These are phyloP conservation scores for Stylosanthes scabra DNA, from an alignment of 331 rosid species.

Conservation along the genomic window DNA sequence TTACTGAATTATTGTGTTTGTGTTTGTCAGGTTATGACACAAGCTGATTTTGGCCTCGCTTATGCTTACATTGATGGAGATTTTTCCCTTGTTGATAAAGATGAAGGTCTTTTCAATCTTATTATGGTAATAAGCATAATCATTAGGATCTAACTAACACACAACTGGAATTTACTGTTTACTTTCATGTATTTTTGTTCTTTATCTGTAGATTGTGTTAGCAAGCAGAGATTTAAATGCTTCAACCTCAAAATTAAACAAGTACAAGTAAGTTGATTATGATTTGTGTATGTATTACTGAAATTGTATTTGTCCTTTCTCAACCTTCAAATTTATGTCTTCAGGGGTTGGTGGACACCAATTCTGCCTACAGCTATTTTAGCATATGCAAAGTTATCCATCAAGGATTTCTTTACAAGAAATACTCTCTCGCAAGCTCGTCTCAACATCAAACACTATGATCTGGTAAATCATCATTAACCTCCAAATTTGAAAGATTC, in stretches of 20 bases:
- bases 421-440: too few species aligned
- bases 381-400: too few species aligned
- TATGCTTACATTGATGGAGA: constrained; percentile 90
- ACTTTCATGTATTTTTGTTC: constrained; percentile 17
- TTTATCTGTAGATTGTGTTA: constrained; percentile 74
- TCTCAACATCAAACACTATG: too few species aligned
- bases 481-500: constrained; percentile 9
- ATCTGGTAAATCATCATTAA: constrained; percentile 52
- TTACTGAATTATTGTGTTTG: constrained; percentile 3
- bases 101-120: constrained; percentile 71
- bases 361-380: too few species aligned
- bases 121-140: constrained; percentile 63
- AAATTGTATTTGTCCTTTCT: constrained; percentile 8
- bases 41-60: constrained; percentile 95
- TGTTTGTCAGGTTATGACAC: constrained; percentile 72
- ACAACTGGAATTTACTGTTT: background rate
- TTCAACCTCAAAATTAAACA: constrained; percentile 54
- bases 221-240: constrained; percentile 77
- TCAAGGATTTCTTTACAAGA: too few species aligned
- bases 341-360: too few species aligned
- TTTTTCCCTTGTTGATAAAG: constrained; percentile 80
- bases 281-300: background rate
- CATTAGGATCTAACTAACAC: background rate
- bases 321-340: constrained; percentile 16
- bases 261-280: constrained; percentile 47